Evolutionary conservation across 2,329 filamentous ascomycete species (phyloP).

Genomic region (Aspergillus pseudotamarii): DNA sequence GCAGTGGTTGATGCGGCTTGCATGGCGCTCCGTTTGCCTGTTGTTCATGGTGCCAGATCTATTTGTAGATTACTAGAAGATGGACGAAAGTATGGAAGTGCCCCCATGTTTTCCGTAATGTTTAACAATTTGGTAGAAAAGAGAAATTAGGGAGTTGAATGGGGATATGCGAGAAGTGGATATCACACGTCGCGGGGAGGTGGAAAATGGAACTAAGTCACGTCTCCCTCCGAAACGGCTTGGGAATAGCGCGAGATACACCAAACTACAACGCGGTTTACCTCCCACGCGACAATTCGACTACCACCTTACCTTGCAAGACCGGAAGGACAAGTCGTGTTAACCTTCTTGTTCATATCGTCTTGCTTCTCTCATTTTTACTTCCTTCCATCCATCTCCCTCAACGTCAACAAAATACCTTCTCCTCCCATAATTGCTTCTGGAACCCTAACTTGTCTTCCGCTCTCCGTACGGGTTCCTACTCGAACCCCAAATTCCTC

Average conservation of each 20-base stretch:
- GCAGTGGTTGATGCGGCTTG: neutral
- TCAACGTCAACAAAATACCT: neutral
- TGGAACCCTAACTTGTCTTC: constrained; percentile 6
- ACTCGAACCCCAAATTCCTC: neutral
- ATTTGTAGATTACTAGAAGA: neutral
- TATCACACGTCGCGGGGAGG: constrained; percentile 7
- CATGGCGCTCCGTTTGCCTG: neutral
- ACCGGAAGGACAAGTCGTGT: neutral
- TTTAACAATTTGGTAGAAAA: neutral
- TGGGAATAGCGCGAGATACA: constrained; percentile 6
- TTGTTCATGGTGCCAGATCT: neutral
- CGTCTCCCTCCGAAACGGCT: constrained; percentile 1
- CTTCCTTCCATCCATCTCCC: neutral
- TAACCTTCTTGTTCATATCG: neutral
- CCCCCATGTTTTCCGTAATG: neutral
- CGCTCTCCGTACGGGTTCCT: constrained; percentile 2
- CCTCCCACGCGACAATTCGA: constrained; percentile 1
- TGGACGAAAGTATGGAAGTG: neutral
- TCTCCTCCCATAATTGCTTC: neutral
- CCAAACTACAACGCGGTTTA: constrained; percentile 2
- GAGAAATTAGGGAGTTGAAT: neutral
- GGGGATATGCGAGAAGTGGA: constrained; percentile 1
- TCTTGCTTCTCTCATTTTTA: neutral
- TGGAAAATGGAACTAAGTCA: constrained; percentile 6
- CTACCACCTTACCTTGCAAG: constrained; percentile 1